phyloP scores from a whole-genome alignment of 2,329 filamentous ascomycete species.

The Penicillium polonicum region DNA sequence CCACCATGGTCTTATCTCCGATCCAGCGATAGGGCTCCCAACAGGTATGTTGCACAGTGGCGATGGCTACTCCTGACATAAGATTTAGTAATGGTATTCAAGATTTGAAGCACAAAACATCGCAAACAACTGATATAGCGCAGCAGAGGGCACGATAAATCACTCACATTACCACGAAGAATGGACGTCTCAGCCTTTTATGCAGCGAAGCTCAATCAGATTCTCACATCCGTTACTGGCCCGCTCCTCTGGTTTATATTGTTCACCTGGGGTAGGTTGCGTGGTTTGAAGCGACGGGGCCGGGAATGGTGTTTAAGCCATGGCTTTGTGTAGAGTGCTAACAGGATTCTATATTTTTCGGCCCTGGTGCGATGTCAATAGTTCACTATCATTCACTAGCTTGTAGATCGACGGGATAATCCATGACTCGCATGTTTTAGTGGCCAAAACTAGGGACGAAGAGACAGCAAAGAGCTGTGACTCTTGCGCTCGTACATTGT shows the following conservation, averaged over 20 bases:
- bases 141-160: too few species aligned
- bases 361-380: not conserved
- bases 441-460: not conserved
- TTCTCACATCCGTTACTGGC: not conserved
- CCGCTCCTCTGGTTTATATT: not conserved
- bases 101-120: too few species aligned
- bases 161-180: not conserved
- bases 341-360: too few species aligned
- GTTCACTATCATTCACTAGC: not conserved
- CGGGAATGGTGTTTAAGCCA: not conserved
- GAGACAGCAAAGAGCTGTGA: not conserved
- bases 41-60: too few species aligned
- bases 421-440: not conserved
- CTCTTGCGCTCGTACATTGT: too few species aligned
- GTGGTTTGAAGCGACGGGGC: not conserved
- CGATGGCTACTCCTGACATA: too few species aligned
- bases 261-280: not conserved
- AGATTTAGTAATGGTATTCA: too few species aligned
- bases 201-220: not conserved
- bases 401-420: not conserved
- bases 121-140: too few species aligned
- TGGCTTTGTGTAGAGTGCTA: not conserved
- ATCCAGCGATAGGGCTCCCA: too few species aligned
- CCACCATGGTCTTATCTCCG: too few species aligned
- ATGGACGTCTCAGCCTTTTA: not conserved